Evolutionary conservation across 2,329 filamentous ascomycete species (phyloP), one percentile per base, ranked within the genome.

Genomic region (Xylaria sp.): DNA sequence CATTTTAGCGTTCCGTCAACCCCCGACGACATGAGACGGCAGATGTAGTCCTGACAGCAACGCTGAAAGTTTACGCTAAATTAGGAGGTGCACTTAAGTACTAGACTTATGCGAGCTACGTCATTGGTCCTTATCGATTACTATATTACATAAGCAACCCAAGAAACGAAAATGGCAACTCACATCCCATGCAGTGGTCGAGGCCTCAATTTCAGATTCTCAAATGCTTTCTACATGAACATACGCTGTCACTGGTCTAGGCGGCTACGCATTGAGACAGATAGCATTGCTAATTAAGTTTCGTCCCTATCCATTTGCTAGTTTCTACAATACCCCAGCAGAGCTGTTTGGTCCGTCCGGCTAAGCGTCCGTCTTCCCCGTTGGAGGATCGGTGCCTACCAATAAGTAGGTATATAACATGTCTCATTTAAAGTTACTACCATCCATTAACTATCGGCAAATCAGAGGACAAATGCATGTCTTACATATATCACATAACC

Each of bases 1-100:
- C 71, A 73, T 73, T n/a, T 66, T 71, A 27, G 51, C 45, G 54
- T 39, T 50, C 56, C 34, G 48, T 50, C 19, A 19, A 34, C 57
- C n/a, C 27, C 19, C 34, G 53, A 39, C 9, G 32, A 47, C 19
- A 47, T 8, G 36, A 54, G 4, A 54, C 19, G 27, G 6, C 4
- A n/a, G 39, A 48, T 47, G 24, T 47, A 48, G 47, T 55, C 19
- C 8, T 27, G 32, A 36, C 19, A 36, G 24, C 27, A 42, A 57
- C 42, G 21, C 12, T 50, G 24, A 27, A 2, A 27, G 24, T 27
- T 27, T 27, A 27, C 24, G 24, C 24, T 27, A 27, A 27, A 27
- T 27, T 27, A 27, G 24, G 24, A 27, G 24, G 4, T 27, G 24
- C 24, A 27, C 24, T 27, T 27, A 27, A 27, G 24, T 27, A 27